Percentiles rank a stretch among this genome's conserved stretches.
These are phyloP conservation scores for Pseudocohnilembus persalinus DNA, from an alignment of 169 alveolate genomes.

Conservation along the genomic window DNA sequence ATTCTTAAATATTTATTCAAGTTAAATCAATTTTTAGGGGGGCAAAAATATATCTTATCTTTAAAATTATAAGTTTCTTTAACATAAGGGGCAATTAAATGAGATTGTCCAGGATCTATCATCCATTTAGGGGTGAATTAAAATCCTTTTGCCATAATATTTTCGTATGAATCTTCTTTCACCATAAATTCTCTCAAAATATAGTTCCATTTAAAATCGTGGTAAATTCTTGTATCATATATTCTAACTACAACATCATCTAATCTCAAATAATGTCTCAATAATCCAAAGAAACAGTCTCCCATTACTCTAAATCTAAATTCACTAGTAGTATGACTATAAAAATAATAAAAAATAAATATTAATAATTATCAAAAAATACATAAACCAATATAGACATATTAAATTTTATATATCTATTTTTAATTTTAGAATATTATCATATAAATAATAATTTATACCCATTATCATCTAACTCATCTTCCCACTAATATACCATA, in stretches of 20 bases:
- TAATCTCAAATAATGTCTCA: slow-evolving; percentile 84
- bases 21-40: too few relatives aligned
- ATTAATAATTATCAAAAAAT: background rate
- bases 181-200: slow-evolving; percentile 78
- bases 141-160: slow-evolving; percentile 72
- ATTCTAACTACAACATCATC: slow-evolving; percentile 86
- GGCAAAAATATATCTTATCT: background rate
- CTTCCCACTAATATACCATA: slow-evolving; percentile 71
- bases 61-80: background rate
- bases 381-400: background rate
- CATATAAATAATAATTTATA: background rate
- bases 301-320: slow-evolving; percentile 86
- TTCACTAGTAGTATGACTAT: slow-evolving; percentile 60
- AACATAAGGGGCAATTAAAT: background rate
- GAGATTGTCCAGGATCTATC: slow-evolving; percentile 46
- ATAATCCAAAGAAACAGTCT: slow-evolving; percentile 86
- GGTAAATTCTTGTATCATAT: slow-evolving; percentile 85
- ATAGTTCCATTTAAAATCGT: slow-evolving; percentile 66
- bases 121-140: slow-evolving; percentile 79
- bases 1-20: too few relatives aligned
- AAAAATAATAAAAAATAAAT: slow-evolving; percentile 33
- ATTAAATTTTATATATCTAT: background rate
- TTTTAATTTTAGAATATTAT: background rate
- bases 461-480: slow-evolving; percentile 68
- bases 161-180: slow-evolving; percentile 78